A percentile compares a stretch with the other conserved stretches of the same genome.
Conservation (phyloP, 2,329 filamentous ascomycete genomes). For the Monascus ruber region DNA sequence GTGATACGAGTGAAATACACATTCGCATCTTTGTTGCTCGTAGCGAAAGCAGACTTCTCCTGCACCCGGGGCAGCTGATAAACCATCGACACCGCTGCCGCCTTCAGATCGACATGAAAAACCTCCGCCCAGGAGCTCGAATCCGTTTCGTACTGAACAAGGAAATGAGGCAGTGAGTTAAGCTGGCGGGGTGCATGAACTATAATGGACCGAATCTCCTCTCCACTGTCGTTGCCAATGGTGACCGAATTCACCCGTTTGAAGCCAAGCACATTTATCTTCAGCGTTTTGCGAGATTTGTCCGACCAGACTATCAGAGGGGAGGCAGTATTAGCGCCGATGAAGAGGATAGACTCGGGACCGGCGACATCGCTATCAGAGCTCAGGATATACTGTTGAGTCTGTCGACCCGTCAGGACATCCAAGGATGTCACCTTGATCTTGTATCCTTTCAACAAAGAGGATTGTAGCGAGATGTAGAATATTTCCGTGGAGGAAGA, state of each 20-base stretch:
- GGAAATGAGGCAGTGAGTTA: constrained; percentile 67
- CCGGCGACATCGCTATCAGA: constrained; percentile 59
- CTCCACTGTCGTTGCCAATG: constrained; percentile 29
- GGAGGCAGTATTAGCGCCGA: constrained; percentile 28
- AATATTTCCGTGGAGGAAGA: constrained; percentile 59
- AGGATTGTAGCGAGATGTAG: constrained; percentile 63
- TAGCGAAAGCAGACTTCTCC: constrained; percentile 65
- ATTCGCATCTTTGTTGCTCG: constrained; percentile 64
- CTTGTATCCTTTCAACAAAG: constrained; percentile 55
- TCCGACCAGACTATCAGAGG: constrained; percentile 37
- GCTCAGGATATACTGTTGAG: constrained; percentile 59
- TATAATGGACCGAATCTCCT: constrained; percentile 43
- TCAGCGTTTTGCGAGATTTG: constrained; percentile 31
- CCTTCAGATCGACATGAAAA: constrained; percentile 68
- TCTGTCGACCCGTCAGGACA: constrained; percentile 57
- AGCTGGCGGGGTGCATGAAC: constrained; percentile 64
- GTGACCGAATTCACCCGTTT: constrained; percentile 29
- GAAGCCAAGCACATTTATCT: constrained; percentile 34
- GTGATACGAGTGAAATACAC: constrained; percentile 83
- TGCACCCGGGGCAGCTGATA: constrained; percentile 65
- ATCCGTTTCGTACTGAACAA: constrained; percentile 66
- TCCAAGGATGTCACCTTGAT: constrained; percentile 67
- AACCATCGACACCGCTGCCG: constrained; percentile 57
- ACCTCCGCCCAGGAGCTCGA: constrained; percentile 70
- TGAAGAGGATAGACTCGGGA: constrained; percentile 29